phyloP scores from a whole-genome alignment of 305 asterid genomes.

The Ilex paraguariensis region DNA sequence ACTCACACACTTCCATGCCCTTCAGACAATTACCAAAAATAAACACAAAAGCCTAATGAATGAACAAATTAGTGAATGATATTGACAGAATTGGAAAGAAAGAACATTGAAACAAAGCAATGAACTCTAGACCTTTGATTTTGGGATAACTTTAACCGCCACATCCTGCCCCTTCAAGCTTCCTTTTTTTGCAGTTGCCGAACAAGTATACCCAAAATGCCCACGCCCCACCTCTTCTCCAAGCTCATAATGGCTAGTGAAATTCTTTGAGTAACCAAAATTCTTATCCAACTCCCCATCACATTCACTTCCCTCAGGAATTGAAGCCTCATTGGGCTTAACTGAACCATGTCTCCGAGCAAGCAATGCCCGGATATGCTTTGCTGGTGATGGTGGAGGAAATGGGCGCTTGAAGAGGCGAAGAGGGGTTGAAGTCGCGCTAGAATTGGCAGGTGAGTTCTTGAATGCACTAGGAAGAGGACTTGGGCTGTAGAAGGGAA shows the following conservation, averaged over 20 bases:
- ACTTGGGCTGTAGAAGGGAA: conserved; percentile 77
- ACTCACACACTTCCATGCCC: too few relatives aligned
- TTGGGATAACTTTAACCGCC: conserved; percentile 86
- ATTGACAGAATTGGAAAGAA: conserved; percentile 1
- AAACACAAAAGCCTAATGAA: too few relatives aligned
- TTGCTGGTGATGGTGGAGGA: conserved; percentile 97
- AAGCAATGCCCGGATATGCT: conserved; percentile 88
- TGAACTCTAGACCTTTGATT: conserved; percentile 56
- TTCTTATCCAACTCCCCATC: conserved; percentile 71
- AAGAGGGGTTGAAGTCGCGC: conserved; percentile 67
- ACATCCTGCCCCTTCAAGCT: conserved; percentile 84
- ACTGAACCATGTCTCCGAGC: conserved; percentile 80
- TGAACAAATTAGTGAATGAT: too few relatives aligned
- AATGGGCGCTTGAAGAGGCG: conserved; percentile 72
- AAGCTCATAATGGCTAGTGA: conserved; percentile 51
- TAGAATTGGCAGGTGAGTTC: conserved; percentile 78
- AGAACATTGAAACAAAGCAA: conserved; percentile 6
- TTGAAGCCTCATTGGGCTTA: conserved; percentile 79
- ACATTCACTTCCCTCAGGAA: conserved; percentile 90
- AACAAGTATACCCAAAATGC: conserved; percentile 89
- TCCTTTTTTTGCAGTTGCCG: conserved; percentile 76
- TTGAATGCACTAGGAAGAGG: conserved; percentile 72
- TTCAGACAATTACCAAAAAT: too few relatives aligned
- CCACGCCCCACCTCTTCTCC: conserved; percentile 89
- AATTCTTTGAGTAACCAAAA: conserved; percentile 66